Conservation (phyloP, 805 yeast species). For the Wickerhamomyces pijperi region DNA sequence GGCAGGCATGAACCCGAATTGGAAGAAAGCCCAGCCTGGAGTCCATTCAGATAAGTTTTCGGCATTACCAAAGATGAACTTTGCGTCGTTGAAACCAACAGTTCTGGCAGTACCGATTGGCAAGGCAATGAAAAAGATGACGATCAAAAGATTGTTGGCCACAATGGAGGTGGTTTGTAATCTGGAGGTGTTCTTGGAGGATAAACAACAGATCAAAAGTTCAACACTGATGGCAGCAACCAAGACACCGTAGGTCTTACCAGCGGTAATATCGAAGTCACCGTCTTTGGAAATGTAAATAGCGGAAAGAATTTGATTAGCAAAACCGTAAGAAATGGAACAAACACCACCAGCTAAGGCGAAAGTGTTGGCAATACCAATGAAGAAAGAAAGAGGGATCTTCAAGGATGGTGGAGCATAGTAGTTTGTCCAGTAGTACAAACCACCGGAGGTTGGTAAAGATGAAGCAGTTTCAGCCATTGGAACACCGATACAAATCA, state of each 20-base stretch:
- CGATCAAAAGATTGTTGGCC: slow-evolving; percentile 40
- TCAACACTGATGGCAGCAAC: slow-evolving; percentile 48
- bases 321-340: slow-evolving; percentile 61
- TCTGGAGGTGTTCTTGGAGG: slow-evolving; percentile 45
- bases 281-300: slow-evolving; percentile 46
- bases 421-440: slow-evolving; percentile 58
- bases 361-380: slow-evolving; percentile 58
- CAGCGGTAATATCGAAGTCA: slow-evolving; percentile 40
- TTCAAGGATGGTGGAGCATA: slow-evolving; percentile 46
- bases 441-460: slow-evolving; percentile 68
- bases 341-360: slow-evolving; percentile 59
- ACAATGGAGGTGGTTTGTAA: slow-evolving; percentile 50
- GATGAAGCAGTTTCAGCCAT: slow-evolving; percentile 61
- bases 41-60: slow-evolving; percentile 42
- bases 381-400: slow-evolving; percentile 45
- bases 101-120: slow-evolving; percentile 40
- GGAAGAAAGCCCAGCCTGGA: slow-evolving; percentile 41
- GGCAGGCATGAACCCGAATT: slow-evolving; percentile 47
- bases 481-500: slow-evolving; percentile 43
- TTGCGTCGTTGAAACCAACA: slow-evolving; percentile 26
- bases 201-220: slow-evolving; percentile 39
- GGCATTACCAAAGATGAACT: slow-evolving; percentile 41
- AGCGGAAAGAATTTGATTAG: slow-evolving; percentile 46
- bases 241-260: slow-evolving; percentile 51
- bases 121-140: slow-evolving; percentile 48